Evolutionary conservation across 2,329 filamentous ascomycete species (phyloP), one percentile per base, ranked within the genome.

Genomic region (Sclerotinia sclerotiorum): DNA sequence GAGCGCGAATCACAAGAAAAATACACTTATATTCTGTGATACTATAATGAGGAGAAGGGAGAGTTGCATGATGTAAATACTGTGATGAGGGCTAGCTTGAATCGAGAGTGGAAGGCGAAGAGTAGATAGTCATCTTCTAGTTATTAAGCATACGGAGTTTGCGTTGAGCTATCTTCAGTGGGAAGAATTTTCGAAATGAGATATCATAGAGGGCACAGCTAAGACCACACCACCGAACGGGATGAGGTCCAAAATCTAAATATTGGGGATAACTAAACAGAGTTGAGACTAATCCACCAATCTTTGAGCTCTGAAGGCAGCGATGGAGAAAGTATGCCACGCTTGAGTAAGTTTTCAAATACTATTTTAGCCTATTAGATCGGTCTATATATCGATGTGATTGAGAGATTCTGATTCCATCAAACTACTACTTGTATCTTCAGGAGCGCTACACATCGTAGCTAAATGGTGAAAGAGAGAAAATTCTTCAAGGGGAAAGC

Each of bases 1-100:
- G 3, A 15, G 10, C 13, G 39, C 39, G 15, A 42, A 42, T 15
- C 13, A 42, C 39, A 15, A 42, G 39, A 5, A 42, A 42, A 42
- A 4, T 15, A 15, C 0, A 42, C 13, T 4, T 13, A 39, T 42
- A 15, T 42, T 13, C 13, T 42, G 11, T 15, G 3, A 0, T 5
- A 42, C 13, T 15, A 42, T 4, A 42, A 15, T 42, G 39, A 5
- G 60, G 35, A 65, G 13, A 15, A 29, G 21, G 21, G 32, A 35
- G 5, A 64, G 42, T 7, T 42, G 19, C 67, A 64, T 68, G 52
- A 24, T 65, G 27, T 24, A 19, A 19, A 19, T 66, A 17, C 48
- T 42, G 17, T 10, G 29, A 51, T 2, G 10, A 15, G 5, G 2
- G n/a, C 49, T 51, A 62, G 46, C 29, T 51, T 19, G 19, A 7